Percentiles rank a stretch among this genome's conserved stretches.
These are phyloP conservation scores for Argentina anserina DNA, from an alignment of 306 rosid species.

Conservation along the genomic window DNA sequence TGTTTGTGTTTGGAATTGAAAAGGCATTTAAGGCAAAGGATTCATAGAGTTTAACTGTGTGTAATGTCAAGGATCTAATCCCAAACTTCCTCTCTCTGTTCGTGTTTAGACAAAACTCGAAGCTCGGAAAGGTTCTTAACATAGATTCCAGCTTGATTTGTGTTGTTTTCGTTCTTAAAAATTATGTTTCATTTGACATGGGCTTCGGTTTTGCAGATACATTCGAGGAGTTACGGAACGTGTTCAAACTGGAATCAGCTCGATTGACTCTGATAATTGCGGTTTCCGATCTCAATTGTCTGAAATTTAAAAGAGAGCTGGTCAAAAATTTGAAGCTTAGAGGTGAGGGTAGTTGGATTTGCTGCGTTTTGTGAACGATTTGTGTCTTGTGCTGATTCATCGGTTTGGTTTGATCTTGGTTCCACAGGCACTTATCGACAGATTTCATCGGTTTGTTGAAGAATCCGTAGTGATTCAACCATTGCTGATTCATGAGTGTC, in stretches of 20 bases:
- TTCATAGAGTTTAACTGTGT: conserved; percentile 25
- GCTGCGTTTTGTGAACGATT: conserved; percentile 22
- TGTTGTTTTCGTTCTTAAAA: background rate
- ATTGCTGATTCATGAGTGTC: conserved; percentile 17
- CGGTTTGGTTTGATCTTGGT: conserved; percentile 8
- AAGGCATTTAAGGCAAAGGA: conserved; percentile 13
- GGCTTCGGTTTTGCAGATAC: conserved; percentile 27
- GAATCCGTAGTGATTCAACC: conserved; percentile 21
- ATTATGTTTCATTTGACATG: conserved; percentile 10
- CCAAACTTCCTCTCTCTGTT: conserved; percentile 16
- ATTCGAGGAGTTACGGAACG: conserved; percentile 15
- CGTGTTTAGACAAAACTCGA: background rate
- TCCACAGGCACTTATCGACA: conserved; percentile 41
- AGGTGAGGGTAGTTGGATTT: conserved; percentile 22
- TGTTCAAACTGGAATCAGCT: conserved; percentile 15
- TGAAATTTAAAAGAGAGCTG: conserved; percentile 15
- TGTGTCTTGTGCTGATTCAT: conserved; percentile 11
- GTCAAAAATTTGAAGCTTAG: conserved; percentile 11
- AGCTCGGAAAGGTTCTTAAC: conserved; percentile 30
- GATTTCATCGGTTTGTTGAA: conserved; percentile 21
- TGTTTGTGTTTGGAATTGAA: conserved; percentile 23
- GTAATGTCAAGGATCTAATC: conserved; percentile 50
- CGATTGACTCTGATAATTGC: conserved; percentile 11
- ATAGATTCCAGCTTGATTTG: conserved; percentile 22
- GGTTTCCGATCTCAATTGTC: conserved; percentile 29